Percentiles rank a stretch among this genome's conserved stretches.
Conservation (phyloP, 306 rosid species). For the Ormosia semicastrata region DNA sequence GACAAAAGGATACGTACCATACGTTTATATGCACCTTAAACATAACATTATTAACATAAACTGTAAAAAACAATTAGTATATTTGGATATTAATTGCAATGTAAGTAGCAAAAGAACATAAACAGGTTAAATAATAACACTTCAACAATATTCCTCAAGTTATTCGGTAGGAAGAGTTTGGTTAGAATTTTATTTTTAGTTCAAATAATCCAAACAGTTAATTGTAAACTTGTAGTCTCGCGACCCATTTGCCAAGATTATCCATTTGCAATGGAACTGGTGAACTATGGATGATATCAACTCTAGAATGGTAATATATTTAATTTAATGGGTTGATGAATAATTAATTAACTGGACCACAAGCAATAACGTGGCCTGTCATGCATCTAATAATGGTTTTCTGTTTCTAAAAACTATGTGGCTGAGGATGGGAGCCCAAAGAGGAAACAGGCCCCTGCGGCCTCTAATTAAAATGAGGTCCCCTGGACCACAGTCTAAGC, state of each 20-base stretch:
- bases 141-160: too few species aligned
- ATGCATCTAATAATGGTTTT: neutral
- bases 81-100: neutral
- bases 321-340: neutral
- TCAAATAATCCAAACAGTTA: neutral
- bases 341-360: slow-evolving; percentile 15
- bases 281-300: neutral
- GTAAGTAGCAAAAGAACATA: too few species aligned
- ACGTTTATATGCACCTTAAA: neutral
- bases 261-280: neutral
- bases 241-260: neutral
- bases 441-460: neutral
- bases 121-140: neutral
- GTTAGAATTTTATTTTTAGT: neutral
- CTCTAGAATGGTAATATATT: neutral
- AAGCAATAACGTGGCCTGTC: neutral
- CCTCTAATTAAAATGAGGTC: neutral
- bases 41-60: neutral
- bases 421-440: neutral
- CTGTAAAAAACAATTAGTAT: neutral
- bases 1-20: neutral
- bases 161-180: neutral
- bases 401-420: neutral
- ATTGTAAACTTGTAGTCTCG: neutral
- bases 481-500: neutral